phyloP scores from a whole-genome alignment of 2,329 filamentous ascomycete species.

The Sodiomyces alkalinus region DNA sequence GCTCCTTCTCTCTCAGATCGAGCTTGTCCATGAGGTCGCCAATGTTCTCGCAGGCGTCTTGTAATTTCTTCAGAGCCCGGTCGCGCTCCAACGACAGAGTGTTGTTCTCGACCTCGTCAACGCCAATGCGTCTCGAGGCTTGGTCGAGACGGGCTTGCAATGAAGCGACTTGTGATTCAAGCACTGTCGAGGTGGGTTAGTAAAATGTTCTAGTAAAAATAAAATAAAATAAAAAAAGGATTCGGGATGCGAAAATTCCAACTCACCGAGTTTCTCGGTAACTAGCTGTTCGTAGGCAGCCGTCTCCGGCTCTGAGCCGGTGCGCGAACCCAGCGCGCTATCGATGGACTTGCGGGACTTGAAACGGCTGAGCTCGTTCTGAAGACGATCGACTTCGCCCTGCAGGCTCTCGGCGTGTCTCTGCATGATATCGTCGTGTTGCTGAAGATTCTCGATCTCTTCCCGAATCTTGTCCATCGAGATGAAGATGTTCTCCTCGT shows the following conservation, averaged over 20 bases:
- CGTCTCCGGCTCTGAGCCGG: constrained; percentile 26
- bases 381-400: constrained; percentile 32
- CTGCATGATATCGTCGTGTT: constrained; percentile 40
- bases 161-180: constrained; percentile 44
- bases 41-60: constrained; percentile 43
- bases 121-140: constrained; percentile 43
- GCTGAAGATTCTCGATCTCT: constrained; percentile 38
- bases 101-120: constrained; percentile 48
- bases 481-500: constrained; percentile 42
- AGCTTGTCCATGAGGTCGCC: constrained; percentile 30
- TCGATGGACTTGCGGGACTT: constrained; percentile 24
- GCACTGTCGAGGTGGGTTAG: constrained; percentile 20
- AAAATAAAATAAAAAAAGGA: too few relatives aligned
- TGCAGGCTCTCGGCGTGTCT: constrained; percentile 38
- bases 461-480: constrained; percentile 47
- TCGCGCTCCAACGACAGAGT: constrained; percentile 49
- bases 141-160: constrained; percentile 47
- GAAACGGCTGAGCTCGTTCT: constrained; percentile 29
- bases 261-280: constrained; percentile 41
- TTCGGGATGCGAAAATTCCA: too few relatives aligned
- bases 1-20: constrained; percentile 23
- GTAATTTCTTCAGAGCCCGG: constrained; percentile 45
- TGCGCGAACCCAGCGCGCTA: constrained; percentile 17
- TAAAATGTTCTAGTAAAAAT: neutral
- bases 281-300: constrained; percentile 27